Percentiles rank a stretch among this genome's conserved stretches.
Evolutionary conservation across 2,329 filamentous ascomycete genomes (phyloP).

Genomic region (Fusarium pseudoanthophilum): DNA sequence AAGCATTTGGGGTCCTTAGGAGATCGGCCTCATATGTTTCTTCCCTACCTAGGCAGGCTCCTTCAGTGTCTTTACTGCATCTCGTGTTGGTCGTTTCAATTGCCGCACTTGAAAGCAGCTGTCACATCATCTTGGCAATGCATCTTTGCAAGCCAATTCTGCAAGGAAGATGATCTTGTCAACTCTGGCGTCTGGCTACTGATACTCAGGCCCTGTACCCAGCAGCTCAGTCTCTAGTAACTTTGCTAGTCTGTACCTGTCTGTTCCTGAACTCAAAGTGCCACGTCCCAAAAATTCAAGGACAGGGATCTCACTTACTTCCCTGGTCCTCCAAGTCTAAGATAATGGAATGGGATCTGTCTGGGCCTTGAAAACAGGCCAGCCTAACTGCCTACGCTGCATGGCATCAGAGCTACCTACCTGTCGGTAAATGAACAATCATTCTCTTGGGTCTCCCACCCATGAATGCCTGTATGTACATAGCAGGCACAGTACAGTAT

Average conservation of each 20-base stretch:
- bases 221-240: neutral
- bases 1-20: no score
- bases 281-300: slow-evolving; percentile 5
- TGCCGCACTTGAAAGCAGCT: slow-evolving; percentile 4
- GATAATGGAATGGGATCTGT: slow-evolving; percentile 25
- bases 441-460: slow-evolving; percentile 5
- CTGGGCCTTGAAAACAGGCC: slow-evolving; percentile 20
- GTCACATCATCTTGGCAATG: slow-evolving; percentile 2
- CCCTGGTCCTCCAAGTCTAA: slow-evolving; percentile 8
- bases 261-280: slow-evolving; percentile 23
- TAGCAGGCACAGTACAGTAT: neutral
- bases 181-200: neutral
- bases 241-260: neutral
- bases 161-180: slow-evolving; percentile 10
- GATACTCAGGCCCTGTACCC: neutral
- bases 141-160: slow-evolving; percentile 1
- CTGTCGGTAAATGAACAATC: slow-evolving; percentile 39
- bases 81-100: slow-evolving; percentile 8
- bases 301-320: slow-evolving; percentile 16
- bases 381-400: slow-evolving; percentile 17
- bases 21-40: slow-evolving; percentile 16
- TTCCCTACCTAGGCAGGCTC: neutral
- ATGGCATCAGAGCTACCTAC: slow-evolving; percentile 36
- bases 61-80: neutral
- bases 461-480: neutral